These are phyloP conservation scores for Rhizophlyctis rosea DNA, from an alignment of 192 early-diverging fungal species.

Conservation along the genomic window DNA sequence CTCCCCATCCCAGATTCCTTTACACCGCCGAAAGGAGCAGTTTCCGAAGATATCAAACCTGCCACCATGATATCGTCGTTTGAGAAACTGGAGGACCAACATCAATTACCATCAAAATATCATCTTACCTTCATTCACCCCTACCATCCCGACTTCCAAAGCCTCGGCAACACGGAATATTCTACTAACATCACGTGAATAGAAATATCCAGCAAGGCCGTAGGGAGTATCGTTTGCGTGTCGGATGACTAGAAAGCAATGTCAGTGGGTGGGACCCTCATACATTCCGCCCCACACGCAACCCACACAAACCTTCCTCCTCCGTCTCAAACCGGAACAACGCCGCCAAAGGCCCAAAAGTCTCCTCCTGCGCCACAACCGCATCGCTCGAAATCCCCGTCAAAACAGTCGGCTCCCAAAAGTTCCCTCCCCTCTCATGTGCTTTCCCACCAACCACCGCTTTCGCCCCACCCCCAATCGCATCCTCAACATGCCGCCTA, in stretches of 20 bases:
- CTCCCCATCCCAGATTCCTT: slow-evolving; percentile 72
- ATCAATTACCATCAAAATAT: too few relatives aligned
- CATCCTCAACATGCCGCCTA: slow-evolving; percentile 64
- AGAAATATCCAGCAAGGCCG: slow-evolving; percentile 86
- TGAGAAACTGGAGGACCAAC: background rate
- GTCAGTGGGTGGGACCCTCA: background rate
- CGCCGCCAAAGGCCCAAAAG: slow-evolving; percentile 86
- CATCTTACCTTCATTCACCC: slow-evolving; percentile 68
- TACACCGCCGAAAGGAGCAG: slow-evolving; percentile 73
- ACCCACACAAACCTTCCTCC: slow-evolving; percentile 39
- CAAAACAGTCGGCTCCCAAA: slow-evolving; percentile 81
- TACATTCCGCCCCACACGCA: background rate
- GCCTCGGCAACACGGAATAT: slow-evolving; percentile 77
- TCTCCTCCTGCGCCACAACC: slow-evolving; percentile 73
- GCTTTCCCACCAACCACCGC: slow-evolving; percentile 62
- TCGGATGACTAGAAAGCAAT: slow-evolving; percentile 54
- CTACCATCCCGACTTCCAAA: slow-evolving; percentile 87
- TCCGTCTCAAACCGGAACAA: slow-evolving; percentile 75
- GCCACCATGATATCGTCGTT: background rate
- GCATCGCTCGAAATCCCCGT: slow-evolving; percentile 65
- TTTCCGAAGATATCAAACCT: slow-evolving; percentile 36
- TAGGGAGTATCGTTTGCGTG: slow-evolving; percentile 69
- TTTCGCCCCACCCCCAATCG: slow-evolving; percentile 68
- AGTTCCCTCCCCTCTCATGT: slow-evolving; percentile 33
- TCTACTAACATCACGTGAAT: slow-evolving; percentile 68